phyloP scores from a whole-genome alignment of 345 rosid genomes.

The Salix suchowensis region DNA sequence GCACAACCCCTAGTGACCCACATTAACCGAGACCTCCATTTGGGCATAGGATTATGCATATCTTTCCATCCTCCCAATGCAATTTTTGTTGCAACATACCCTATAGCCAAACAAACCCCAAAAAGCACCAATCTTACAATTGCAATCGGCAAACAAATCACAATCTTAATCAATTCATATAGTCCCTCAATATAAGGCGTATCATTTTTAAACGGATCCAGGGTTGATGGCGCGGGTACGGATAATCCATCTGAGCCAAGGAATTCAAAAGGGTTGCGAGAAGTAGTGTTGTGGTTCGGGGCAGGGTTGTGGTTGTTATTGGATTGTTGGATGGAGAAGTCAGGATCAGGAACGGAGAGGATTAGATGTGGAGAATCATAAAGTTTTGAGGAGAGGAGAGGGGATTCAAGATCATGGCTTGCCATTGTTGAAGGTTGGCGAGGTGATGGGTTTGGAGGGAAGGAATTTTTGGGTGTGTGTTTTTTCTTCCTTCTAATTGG shows the following conservation, averaged over 20 bases:
- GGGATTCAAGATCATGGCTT: slow-evolving; percentile 47
- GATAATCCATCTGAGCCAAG: slow-evolving; percentile 50
- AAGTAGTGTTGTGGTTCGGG: background rate
- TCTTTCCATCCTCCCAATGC: slow-evolving; percentile 87
- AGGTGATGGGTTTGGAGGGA: background rate
- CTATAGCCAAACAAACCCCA: slow-evolving; percentile 52
- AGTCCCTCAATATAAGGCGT: slow-evolving; percentile 52
- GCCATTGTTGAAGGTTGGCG: slow-evolving; percentile 37
- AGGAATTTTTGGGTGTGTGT: too few relatives aligned
- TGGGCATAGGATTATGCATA: slow-evolving; percentile 78
- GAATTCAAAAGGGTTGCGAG: slow-evolving; percentile 54
- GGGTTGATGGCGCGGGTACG: slow-evolving; percentile 42
- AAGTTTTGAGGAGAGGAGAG: slow-evolving; percentile 42
- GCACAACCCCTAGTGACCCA: slow-evolving; percentile 78
- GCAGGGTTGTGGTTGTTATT: slow-evolving; percentile 1
- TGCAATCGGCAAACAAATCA: slow-evolving; percentile 69
- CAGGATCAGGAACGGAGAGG: slow-evolving; percentile 41
- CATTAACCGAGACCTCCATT: slow-evolving; percentile 81
- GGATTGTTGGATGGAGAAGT: slow-evolving; percentile 4
- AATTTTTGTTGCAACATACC: slow-evolving; percentile 65
- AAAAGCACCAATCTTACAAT: slow-evolving; percentile 56
- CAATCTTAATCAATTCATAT: slow-evolving; percentile 70
- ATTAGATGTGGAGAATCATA: slow-evolving; percentile 42
- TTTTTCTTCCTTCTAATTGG: background rate
- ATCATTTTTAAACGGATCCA: slow-evolving; percentile 71